Percentiles rank a stretch among this genome's conserved stretches.
phyloP scores from a whole-genome alignment of 768 basidiomycete genomes.

The Rhodocollybia butyracea region DNA sequence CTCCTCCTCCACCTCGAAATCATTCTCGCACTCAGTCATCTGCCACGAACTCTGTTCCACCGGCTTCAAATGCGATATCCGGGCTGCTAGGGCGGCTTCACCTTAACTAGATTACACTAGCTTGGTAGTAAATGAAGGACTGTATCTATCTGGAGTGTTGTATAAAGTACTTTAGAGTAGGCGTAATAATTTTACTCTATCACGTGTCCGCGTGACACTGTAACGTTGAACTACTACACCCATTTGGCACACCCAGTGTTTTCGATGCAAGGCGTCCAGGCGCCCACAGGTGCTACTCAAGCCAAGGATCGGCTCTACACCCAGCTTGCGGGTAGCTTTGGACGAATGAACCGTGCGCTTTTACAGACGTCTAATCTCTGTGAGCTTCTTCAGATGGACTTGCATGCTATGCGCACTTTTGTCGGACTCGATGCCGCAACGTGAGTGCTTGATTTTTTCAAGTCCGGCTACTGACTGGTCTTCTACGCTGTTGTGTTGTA shows the following conservation, averaged over 20 bases:
- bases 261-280: conserved; percentile 8
- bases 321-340: conserved; percentile 68
- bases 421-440: conserved; percentile 80
- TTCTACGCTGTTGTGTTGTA: too few relatives aligned
- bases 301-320: conserved; percentile 80
- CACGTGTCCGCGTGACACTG: not conserved
- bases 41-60: not conserved
- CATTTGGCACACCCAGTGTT: not conserved
- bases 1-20: conserved; percentile 25
- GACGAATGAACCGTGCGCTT: conserved; percentile 64
- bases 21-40: not conserved
- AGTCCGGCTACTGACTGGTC: not conserved
- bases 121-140: not conserved
- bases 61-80: not conserved
- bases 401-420: conserved; percentile 76
- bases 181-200: too few relatives aligned
- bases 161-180: too few relatives aligned
- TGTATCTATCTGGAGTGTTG: not conserved
- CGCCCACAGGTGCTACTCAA: conserved; percentile 64
- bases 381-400: conserved; percentile 70
- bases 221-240: too few relatives aligned
- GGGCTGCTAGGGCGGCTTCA: conserved; percentile 1
- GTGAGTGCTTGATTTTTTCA: conserved; percentile 37
- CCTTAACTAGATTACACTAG: not conserved
- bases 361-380: conserved; percentile 74